phyloP scores from a whole-genome alignment of 345 rosid species.

The Draba incana region DNA sequence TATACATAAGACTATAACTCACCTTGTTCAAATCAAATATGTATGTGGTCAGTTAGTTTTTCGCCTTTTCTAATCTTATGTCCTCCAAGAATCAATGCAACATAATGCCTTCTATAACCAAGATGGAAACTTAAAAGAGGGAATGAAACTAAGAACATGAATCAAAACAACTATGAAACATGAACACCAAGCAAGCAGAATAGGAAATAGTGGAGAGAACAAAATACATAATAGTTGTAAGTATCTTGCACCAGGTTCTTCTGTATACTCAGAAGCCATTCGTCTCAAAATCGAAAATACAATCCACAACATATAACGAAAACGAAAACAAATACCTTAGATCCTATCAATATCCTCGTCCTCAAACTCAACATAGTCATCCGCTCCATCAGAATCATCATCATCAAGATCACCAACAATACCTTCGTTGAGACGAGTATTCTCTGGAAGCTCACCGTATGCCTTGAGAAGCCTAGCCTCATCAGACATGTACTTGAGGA shows the following conservation, averaged over 20 bases:
- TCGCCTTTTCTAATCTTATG: too few relatives aligned
- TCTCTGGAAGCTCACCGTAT: conserved; percentile 77
- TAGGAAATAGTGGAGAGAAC: background rate
- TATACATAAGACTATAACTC: too few relatives aligned
- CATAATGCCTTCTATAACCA: background rate
- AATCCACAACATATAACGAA: conserved; percentile 4
- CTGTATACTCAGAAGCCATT: conserved; percentile 28
- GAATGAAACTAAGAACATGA: background rate
- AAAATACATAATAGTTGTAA: conserved; percentile 20
- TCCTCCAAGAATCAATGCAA: too few relatives aligned
- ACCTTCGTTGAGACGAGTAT: conserved; percentile 68
- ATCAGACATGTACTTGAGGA: conserved; percentile 81
- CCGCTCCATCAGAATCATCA: conserved; percentile 56
- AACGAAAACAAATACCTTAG: conserved; percentile 34
- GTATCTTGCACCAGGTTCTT: conserved; percentile 18
- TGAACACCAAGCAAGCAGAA: background rate
- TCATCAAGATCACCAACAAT: conserved; percentile 64
- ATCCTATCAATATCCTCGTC: conserved; percentile 85
- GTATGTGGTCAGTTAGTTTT: too few relatives aligned
- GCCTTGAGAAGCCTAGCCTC: conserved; percentile 83
- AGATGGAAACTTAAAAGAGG: background rate
- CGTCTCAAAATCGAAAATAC: conserved; percentile 31
- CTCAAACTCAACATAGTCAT: conserved; percentile 75
- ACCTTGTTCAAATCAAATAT: too few relatives aligned
- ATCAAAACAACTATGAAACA: background rate